Percentiles rank a stretch among this genome's conserved stretches.
Conservation (phyloP, 176 grass and related monocot species). For the Thalia dealbata region DNA sequence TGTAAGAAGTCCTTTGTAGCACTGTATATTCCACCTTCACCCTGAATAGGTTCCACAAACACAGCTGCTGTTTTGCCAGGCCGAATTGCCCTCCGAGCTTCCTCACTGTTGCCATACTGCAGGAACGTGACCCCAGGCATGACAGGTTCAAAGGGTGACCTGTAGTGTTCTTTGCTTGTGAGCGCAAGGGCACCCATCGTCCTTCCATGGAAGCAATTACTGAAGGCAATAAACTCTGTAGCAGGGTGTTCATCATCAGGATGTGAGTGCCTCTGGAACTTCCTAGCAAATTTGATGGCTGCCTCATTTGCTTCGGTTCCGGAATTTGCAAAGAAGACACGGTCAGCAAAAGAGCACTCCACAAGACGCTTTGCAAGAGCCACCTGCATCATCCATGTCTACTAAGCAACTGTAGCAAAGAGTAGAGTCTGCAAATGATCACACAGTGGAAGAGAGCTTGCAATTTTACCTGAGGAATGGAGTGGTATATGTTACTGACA, state of each 20-base stretch:
- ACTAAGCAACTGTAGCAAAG: not conserved
- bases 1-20: slow-evolving; percentile 69
- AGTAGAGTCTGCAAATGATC: not conserved
- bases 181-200: slow-evolving; percentile 75
- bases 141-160: slow-evolving; percentile 54
- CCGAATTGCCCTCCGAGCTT: slow-evolving; percentile 34
- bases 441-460: not conserved
- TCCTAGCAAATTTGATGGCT: slow-evolving; percentile 89
- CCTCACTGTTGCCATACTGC: slow-evolving; percentile 58
- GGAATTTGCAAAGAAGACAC: slow-evolving; percentile 62
- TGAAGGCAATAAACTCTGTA: slow-evolving; percentile 53
- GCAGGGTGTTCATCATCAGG: slow-evolving; percentile 23
- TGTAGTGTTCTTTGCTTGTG: slow-evolving; percentile 69
- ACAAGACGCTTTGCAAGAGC: slow-evolving; percentile 62
- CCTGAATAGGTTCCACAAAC: slow-evolving; percentile 84
- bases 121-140: slow-evolving; percentile 64
- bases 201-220: slow-evolving; percentile 75
- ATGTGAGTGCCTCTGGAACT: slow-evolving; percentile 49
- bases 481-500: slow-evolving; percentile 74
- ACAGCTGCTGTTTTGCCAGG: slow-evolving; percentile 64
- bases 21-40: slow-evolving; percentile 78
- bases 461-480: slow-evolving; percentile 40
- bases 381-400: slow-evolving; percentile 33
- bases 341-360: slow-evolving; percentile 70
- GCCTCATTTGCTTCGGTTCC: slow-evolving; percentile 95